Conservation (phyloP, 495 filamentous ascomycete genomes). For the Podospora didyma region DNA sequence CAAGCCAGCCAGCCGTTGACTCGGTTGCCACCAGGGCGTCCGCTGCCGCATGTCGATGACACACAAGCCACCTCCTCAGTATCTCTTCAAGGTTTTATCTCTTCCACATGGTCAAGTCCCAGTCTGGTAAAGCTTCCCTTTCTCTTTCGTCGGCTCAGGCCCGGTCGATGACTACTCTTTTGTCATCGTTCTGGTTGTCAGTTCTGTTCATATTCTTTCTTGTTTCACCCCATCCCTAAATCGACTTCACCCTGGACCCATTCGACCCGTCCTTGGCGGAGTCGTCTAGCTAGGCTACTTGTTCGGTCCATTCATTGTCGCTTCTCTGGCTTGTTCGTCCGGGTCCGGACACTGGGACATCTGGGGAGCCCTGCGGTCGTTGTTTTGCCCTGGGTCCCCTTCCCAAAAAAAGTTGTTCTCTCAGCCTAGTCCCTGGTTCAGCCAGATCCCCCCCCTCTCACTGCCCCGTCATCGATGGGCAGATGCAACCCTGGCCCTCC, state of each 20-base stretch:
- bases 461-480: conserved; percentile 38
- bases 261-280: neutral
- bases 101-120: conserved; percentile 17
- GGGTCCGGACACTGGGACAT: conserved; percentile 13
- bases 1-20: neutral
- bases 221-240: conserved; percentile 9
- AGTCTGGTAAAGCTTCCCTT: conserved; percentile 15
- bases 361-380: conserved; percentile 13
- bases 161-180: neutral
- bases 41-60: conserved; percentile 26
- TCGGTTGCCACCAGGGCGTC: conserved; percentile 20
- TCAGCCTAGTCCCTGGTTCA: conserved; percentile 21
- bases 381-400: conserved; percentile 23
- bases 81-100: conserved; percentile 10
- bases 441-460: conserved; percentile 13
- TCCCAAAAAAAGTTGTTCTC: conserved; percentile 14
- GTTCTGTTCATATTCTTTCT: conserved; percentile 1
- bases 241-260: neutral
- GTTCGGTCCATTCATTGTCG: neutral
- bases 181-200: conserved; percentile 8
- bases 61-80: conserved; percentile 35
- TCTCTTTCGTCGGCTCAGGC: conserved; percentile 5
- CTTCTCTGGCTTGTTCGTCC: neutral
- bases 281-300: neutral
- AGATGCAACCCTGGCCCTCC: conserved; percentile 37